Conservation (phyloP, 352 stramenopile genomes). For the Bremia lactucae region DNA sequence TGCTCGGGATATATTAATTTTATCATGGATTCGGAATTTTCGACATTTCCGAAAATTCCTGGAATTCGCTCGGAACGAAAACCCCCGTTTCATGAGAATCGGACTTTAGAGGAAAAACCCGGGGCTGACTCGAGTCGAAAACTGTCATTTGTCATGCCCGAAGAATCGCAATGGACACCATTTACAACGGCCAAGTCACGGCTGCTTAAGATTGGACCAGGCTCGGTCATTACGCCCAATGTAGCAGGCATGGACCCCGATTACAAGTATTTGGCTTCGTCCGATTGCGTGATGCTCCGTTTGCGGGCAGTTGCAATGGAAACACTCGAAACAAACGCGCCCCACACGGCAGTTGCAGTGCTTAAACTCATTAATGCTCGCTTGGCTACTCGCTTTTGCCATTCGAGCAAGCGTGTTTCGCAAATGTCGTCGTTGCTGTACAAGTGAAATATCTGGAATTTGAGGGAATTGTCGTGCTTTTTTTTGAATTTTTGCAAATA, state of each 20-base stretch:
- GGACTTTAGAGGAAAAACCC: too few species aligned
- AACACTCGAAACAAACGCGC: constrained; percentile 38
- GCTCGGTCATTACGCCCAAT: constrained; percentile 61
- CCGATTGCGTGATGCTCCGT: constrained; percentile 52
- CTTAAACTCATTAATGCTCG: constrained; percentile 57
- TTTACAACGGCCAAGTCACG: constrained; percentile 53
- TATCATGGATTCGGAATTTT: constrained; percentile 57
- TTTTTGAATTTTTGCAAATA: too few species aligned
- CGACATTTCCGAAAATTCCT: constrained; percentile 42
- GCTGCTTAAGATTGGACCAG: constrained; percentile 63
- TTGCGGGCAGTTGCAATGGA: constrained; percentile 48
- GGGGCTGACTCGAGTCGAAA: too few species aligned
- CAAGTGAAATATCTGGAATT: too few species aligned
- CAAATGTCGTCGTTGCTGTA: constrained; percentile 72
- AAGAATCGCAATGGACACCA: constrained; percentile 49
- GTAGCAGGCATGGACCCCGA: constrained; percentile 24
- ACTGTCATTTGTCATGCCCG: constrained; percentile 28
- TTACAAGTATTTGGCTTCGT: constrained; percentile 56
- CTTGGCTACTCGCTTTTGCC: constrained; percentile 48
- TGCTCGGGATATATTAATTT: constrained; percentile 70
- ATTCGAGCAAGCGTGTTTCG: constrained; percentile 66
- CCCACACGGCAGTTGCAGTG: constrained; percentile 61
- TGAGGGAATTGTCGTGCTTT: too few species aligned
- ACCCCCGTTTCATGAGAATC: too few species aligned
- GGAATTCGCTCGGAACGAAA: constrained; percentile 30